Percentiles rank a stretch among this genome's conserved stretches.
These are phyloP conservation scores for Rhizophora mangle DNA, from an alignment of 345 rosid species.

Conservation along the genomic window DNA sequence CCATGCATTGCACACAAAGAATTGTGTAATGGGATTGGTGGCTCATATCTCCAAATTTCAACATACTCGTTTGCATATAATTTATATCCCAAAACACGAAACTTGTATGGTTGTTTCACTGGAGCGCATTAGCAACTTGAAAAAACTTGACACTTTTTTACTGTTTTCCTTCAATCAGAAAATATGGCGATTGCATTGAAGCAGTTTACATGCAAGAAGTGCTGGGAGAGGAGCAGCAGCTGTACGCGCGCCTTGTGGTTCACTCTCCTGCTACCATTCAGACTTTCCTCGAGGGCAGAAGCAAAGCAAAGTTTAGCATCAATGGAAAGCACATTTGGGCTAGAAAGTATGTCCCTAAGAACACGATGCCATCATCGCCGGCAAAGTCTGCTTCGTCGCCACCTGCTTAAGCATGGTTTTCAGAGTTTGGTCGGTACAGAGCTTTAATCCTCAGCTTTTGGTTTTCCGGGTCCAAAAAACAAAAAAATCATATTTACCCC, in stretches of 20 bases:
- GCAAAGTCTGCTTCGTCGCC: background rate
- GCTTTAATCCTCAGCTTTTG: too few relatives aligned
- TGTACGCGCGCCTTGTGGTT: conserved; percentile 55
- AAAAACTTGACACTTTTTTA: too few relatives aligned
- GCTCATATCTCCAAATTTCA: too few relatives aligned
- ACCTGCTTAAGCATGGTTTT: background rate
- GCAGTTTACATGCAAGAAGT: conserved; percentile 52
- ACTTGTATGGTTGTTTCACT: background rate
- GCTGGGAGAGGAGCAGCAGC: conserved; percentile 33
- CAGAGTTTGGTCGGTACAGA: background rate
- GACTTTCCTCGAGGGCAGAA: conserved; percentile 29
- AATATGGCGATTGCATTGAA: conserved; percentile 50
- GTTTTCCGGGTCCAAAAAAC: too few relatives aligned
- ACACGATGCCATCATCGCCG: conserved; percentile 4
- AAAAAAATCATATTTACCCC: too few relatives aligned
- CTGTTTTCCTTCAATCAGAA: conserved; percentile 28
- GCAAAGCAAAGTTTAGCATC: conserved; percentile 54
- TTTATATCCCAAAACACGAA: too few relatives aligned
- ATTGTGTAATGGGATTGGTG: too few relatives aligned
- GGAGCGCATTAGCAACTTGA: background rate
- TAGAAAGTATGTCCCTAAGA: conserved; percentile 39
- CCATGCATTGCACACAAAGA: background rate
- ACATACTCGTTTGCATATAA: too few relatives aligned
- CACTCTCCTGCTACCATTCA: conserved; percentile 20
- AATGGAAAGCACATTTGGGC: conserved; percentile 80